A percentile compares a stretch with the other conserved stretches of the same genome.
phyloP scores from a whole-genome alignment of 1,284 basidiomycete genomes.

The Moesziomyces globuligerus region DNA sequence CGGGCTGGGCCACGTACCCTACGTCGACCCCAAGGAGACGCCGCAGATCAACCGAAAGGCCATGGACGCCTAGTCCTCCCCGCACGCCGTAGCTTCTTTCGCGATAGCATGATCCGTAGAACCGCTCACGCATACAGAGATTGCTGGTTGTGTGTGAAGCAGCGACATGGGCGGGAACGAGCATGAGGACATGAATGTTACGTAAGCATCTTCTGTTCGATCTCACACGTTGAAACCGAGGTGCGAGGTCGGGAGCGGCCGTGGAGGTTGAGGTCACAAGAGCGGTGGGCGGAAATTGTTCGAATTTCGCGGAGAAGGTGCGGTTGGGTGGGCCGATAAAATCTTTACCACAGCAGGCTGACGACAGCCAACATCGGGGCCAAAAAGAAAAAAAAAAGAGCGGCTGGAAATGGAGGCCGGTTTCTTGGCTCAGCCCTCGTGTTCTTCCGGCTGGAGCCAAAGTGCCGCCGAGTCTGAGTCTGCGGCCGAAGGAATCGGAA shows the following conservation, averaged over 20 bases:
- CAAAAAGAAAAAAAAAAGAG: background rate
- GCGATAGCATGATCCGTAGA: background rate
- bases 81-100: background rate
- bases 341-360: background rate
- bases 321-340: background rate
- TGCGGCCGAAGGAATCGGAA: too few species aligned
- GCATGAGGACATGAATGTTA: too few species aligned
- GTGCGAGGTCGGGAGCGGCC: background rate
- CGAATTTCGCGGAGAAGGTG: too few species aligned
- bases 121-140: background rate
- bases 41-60: slow-evolving; percentile 49
- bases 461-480: background rate
- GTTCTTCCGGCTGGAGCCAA: slow-evolving; percentile 6
- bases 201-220: too few species aligned
- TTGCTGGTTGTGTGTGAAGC: background rate
- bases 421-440: slow-evolving; percentile 9
- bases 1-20: slow-evolving; percentile 48
- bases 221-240: background rate
- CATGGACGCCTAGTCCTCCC: slow-evolving; percentile 37
- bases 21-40: slow-evolving; percentile 50
- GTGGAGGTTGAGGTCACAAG: background rate
- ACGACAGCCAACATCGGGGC: background rate
- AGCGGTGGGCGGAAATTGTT: background rate
- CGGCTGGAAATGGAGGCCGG: background rate
- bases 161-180: too few species aligned